A percentile compares a stretch with the other conserved stretches of the same genome.
phyloP scores from a whole-genome alignment of 805 yeast species.

The Kluyveromyces starmeri region DNA sequence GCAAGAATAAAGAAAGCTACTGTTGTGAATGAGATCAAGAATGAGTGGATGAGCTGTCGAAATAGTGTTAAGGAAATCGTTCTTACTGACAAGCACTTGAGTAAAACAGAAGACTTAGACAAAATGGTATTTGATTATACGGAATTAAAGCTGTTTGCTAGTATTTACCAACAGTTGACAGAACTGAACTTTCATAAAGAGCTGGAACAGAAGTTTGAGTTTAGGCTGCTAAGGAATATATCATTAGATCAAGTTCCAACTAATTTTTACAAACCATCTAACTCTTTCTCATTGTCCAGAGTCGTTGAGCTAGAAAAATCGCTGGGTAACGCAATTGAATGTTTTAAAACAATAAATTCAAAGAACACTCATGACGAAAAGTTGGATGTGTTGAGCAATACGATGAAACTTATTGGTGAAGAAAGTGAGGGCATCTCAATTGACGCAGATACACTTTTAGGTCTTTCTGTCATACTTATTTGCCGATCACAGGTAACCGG shows the following conservation, averaged over 20 bases:
- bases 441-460: constrained; percentile 77
- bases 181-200: constrained; percentile 20
- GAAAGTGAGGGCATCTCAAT: constrained; percentile 30
- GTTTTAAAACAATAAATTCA: constrained; percentile 32
- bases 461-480: constrained; percentile 63
- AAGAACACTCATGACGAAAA: neutral
- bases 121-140: constrained; percentile 58
- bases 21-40: neutral
- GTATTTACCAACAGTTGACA: constrained; percentile 47
- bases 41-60: constrained; percentile 1
- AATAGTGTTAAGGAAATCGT: neutral
- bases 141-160: constrained; percentile 58
- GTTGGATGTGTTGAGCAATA: constrained; percentile 39
- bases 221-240: constrained; percentile 23
- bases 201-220: constrained; percentile 13
- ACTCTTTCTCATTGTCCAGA: constrained; percentile 23
- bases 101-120: constrained; percentile 31
- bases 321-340: constrained; percentile 42
- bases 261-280: constrained; percentile 30
- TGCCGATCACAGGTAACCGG: constrained; percentile 50
- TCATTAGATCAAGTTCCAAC: constrained; percentile 39
- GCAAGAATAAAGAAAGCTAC: neutral
- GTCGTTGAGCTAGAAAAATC: constrained; percentile 33
- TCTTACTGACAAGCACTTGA: constrained; percentile 10
- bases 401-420: constrained; percentile 9